A percentile compares a stretch with the other conserved stretches of the same genome.
phyloP scores from a whole-genome alignment of 2,329 filamentous ascomycete species.

The Cladosporium sp. region DNA sequence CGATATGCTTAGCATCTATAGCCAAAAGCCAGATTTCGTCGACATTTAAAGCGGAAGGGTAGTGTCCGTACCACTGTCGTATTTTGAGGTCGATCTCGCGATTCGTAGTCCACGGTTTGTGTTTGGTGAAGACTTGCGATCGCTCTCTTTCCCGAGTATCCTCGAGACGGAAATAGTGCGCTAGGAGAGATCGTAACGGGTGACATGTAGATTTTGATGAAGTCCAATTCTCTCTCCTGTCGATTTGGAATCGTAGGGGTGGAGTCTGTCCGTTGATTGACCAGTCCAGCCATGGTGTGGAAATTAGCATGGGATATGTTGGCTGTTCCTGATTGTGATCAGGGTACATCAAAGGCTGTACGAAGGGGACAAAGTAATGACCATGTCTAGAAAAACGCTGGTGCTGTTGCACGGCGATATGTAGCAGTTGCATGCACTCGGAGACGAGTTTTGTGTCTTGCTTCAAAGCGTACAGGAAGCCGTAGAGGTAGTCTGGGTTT shows the following conservation, averaged over 20 bases:
- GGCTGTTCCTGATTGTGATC: neutral
- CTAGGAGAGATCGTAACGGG: slow-evolving; percentile 36
- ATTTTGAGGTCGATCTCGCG: slow-evolving; percentile 39
- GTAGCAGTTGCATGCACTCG: slow-evolving; percentile 26
- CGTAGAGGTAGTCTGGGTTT: slow-evolving; percentile 34
- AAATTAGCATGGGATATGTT: slow-evolving; percentile 34
- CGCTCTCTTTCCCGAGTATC: slow-evolving; percentile 40
- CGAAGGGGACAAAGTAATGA: slow-evolving; percentile 40
- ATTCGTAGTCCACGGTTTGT: slow-evolving; percentile 40
- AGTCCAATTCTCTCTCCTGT: slow-evolving; percentile 37
- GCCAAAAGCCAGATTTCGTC: slow-evolving; percentile 42
- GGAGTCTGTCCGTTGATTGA: slow-evolving; percentile 34
- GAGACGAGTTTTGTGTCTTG: slow-evolving; percentile 19
- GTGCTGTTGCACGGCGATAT: slow-evolving; percentile 28
- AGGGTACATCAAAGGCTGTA: slow-evolving; percentile 28
- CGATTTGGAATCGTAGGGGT: slow-evolving; percentile 38
- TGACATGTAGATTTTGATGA: slow-evolving; percentile 36
- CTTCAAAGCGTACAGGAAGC: slow-evolving; percentile 22
- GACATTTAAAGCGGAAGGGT: slow-evolving; percentile 38
- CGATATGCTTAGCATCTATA: slow-evolving; percentile 37
- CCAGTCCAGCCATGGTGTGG: slow-evolving; percentile 41
- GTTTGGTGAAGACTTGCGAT: slow-evolving; percentile 37
- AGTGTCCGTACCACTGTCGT: slow-evolving; percentile 39
- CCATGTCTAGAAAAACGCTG: slow-evolving; percentile 42
- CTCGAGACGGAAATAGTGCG: slow-evolving; percentile 41